A percentile compares a stretch with the other conserved stretches of the same genome.
Conservation (phyloP, 2,329 filamentous ascomycete genomes). For the Colletotrichum sp. region DNA sequence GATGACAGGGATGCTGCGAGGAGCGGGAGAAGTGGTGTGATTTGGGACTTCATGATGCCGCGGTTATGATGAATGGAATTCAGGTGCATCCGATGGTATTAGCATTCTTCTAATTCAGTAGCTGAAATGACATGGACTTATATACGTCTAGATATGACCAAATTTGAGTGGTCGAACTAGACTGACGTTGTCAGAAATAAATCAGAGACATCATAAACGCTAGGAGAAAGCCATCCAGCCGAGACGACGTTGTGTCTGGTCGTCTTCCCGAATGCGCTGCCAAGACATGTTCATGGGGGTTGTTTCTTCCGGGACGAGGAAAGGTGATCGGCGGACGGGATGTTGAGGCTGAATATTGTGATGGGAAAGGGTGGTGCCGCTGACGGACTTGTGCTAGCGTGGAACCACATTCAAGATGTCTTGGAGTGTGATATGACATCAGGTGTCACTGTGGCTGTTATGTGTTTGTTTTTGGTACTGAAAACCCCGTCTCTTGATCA, state of each 20-base stretch:
- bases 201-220: fast-evolving
- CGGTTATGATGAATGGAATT: no score
- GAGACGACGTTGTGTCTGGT: neutral
- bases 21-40: fast-evolving
- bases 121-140: no score
- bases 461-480: no score
- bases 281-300: neutral
- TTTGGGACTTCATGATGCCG: neutral
- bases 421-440: neutral
- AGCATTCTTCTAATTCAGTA: no score
- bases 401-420: fast-evolving
- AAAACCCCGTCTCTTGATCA: no score
- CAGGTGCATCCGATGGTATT: no score
- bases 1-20: neutral
- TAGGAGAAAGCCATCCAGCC: neutral
- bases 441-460: neutral
- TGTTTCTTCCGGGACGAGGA: neutral
- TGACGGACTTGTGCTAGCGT: neutral
- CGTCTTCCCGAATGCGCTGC: neutral
- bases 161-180: neutral
- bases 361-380: neutral
- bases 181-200: neutral
- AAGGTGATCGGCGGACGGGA: neutral
- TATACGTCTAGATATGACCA: no score
- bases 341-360: neutral